Conservation (phyloP, 1,284 basidiomycete species). For the Leccinum subrobustum region DNA sequence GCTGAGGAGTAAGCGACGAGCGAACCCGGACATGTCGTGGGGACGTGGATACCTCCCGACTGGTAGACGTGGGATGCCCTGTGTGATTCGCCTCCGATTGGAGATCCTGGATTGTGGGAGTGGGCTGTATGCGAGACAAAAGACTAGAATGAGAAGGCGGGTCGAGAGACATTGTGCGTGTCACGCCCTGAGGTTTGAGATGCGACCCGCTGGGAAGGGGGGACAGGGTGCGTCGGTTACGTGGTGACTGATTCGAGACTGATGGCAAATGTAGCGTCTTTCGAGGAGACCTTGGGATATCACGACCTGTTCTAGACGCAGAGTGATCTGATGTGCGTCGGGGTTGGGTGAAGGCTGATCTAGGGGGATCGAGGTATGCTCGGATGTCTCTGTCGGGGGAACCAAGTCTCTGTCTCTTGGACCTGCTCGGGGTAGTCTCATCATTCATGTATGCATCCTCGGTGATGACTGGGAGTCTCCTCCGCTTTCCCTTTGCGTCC, state of each 20-base stretch:
- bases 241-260: slow-evolving; percentile 31
- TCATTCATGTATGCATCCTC: slow-evolving; percentile 34
- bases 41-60: slow-evolving; percentile 38
- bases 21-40: slow-evolving; percentile 60
- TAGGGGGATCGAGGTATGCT: slow-evolving; percentile 57
- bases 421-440: slow-evolving; percentile 30
- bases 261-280: slow-evolving; percentile 29
- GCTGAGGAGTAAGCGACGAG: slow-evolving; percentile 66
- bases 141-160: slow-evolving; percentile 40
- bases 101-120: slow-evolving; percentile 31
- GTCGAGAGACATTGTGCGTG: slow-evolving; percentile 65
- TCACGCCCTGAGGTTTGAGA: slow-evolving; percentile 33
- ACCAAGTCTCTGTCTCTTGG: slow-evolving; percentile 55
- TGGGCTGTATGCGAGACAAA: slow-evolving; percentile 20
- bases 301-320: slow-evolving; percentile 4
- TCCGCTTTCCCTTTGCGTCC: slow-evolving; percentile 48
- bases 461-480: slow-evolving; percentile 37
- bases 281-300: slow-evolving; percentile 27
- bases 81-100: slow-evolving; percentile 42
- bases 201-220: slow-evolving; percentile 34
- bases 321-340: slow-evolving; percentile 15
- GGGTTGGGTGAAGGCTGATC: slow-evolving; percentile 40
- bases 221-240: slow-evolving; percentile 41
- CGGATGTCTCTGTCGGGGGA: slow-evolving; percentile 42
- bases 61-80: slow-evolving; percentile 34